phyloP scores from a whole-genome alignment of 2,329 filamentous ascomycete genomes.

The Pseudogymnoascus sp. region DNA sequence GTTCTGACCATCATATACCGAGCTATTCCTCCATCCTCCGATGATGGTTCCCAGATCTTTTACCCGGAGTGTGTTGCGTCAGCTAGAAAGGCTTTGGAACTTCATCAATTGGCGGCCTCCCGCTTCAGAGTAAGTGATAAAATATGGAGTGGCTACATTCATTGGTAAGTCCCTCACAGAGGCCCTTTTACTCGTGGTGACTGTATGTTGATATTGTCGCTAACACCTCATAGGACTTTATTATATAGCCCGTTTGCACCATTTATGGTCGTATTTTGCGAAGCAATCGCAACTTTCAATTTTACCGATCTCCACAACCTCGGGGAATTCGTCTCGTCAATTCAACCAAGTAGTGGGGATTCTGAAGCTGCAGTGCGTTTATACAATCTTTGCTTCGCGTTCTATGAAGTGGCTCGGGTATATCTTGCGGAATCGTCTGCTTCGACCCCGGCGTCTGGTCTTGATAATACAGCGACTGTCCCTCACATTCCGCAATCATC shows the following conservation, averaged over 20 bases:
- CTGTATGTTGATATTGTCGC: background rate
- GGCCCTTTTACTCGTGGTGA: background rate
- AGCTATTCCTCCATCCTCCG: constrained; percentile 13
- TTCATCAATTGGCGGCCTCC: constrained; percentile 10
- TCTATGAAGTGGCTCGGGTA: constrained; percentile 31
- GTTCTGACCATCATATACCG: constrained; percentile 16
- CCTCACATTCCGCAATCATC: background rate
- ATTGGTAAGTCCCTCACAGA: constrained; percentile 10
- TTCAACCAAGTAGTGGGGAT: constrained; percentile 27
- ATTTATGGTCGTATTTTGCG: constrained; percentile 17
- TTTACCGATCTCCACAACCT: constrained; percentile 35
- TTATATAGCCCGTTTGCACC: constrained; percentile 17
- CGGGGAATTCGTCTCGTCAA: constrained; percentile 37
- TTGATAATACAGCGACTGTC: background rate
- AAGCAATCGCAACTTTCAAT: constrained; percentile 29
- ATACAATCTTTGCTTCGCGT: constrained; percentile 39
- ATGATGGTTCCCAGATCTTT: constrained; percentile 10
- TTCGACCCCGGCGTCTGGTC: constrained; percentile 35
- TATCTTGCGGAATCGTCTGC: constrained; percentile 40
- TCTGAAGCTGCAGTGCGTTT: constrained; percentile 39
- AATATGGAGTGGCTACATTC: constrained; percentile 14
- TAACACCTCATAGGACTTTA: constrained; percentile 9
- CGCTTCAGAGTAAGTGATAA: background rate
- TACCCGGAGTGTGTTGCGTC: constrained; percentile 14
- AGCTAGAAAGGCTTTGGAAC: constrained; percentile 14